Conservation (phyloP, 139 green algal genomes). For the Chlorella sp. region DNA sequence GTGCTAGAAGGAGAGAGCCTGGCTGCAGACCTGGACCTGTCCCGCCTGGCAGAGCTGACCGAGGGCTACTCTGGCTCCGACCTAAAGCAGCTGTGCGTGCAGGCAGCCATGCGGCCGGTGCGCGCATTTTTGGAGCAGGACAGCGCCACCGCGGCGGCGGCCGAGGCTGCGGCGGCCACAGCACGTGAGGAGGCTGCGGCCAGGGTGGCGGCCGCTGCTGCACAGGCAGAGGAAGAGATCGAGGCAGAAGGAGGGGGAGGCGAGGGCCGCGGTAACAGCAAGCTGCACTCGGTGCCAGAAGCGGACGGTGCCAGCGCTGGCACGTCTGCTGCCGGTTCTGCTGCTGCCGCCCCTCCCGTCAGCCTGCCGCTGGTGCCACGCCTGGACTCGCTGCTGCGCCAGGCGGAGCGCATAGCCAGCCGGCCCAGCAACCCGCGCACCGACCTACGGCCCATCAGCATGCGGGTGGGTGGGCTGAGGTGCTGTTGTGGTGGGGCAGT, state of each 20-base stretch:
- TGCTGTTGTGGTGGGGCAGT: neutral
- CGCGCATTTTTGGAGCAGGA: conserved; percentile 44
- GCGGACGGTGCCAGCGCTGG: neutral
- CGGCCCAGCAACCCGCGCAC: neutral
- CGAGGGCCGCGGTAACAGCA: neutral
- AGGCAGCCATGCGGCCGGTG: conserved; percentile 58
- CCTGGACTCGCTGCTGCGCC: conserved; percentile 32
- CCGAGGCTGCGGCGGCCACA: neutral
- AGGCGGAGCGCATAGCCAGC: conserved; percentile 13
- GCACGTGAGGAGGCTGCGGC: neutral
- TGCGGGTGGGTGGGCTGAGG: neutral
- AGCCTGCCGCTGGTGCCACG: conserved; percentile 14
- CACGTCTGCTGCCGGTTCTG: too few species aligned
- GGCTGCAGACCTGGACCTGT: conserved; percentile 40
- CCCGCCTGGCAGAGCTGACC: conserved; percentile 41
- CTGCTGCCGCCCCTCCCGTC: neutral
- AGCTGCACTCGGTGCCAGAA: neutral
- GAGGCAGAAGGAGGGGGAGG: neutral
- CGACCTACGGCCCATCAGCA: conserved; percentile 28
- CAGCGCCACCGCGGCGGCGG: neutral
- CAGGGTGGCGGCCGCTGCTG: neutral
- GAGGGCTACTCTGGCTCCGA: conserved; percentile 58
- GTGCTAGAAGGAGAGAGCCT: conserved; percentile 52
- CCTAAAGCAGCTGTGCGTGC: conserved; percentile 52
- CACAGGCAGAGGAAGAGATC: neutral